Percentiles rank a stretch among this genome's conserved stretches.
Conservation (phyloP, 1,139 yeast species). For the Yueomyces sp. region DNA sequence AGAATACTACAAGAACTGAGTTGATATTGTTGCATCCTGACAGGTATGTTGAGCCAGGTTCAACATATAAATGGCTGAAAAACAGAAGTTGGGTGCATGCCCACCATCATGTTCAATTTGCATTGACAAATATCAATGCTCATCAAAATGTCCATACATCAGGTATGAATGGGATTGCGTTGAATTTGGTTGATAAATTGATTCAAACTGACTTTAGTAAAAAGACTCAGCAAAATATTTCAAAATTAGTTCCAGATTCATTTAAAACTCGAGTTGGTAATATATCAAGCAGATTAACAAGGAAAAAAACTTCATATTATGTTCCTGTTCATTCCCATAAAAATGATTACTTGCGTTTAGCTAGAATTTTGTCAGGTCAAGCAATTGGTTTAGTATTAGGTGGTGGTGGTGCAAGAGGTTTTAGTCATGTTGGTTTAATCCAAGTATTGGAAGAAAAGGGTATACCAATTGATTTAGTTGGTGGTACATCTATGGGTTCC, state of each 20-base stretch:
- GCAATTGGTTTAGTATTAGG: slow-evolving; percentile 92
- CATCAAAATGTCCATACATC: slow-evolving; percentile 4
- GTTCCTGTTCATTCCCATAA: slow-evolving; percentile 51
- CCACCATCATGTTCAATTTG: slow-evolving; percentile 73
- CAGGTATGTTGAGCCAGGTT: slow-evolving; percentile 69
- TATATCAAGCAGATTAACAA: slow-evolving; percentile 20
- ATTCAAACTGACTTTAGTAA: slow-evolving; percentile 21
- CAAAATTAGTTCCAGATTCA: slow-evolving; percentile 21
- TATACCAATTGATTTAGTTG: slow-evolving; percentile 84
- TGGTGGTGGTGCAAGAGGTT: slow-evolving; percentile 96
- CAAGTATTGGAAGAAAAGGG: slow-evolving; percentile 88
- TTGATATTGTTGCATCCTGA: slow-evolving; percentile 77
- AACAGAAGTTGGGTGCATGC: slow-evolving; percentile 77
- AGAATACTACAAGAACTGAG: slow-evolving; percentile 82
- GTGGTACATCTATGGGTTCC: slow-evolving; percentile 94
- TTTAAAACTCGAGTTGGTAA: slow-evolving; percentile 24
- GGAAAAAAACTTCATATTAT: slow-evolving; percentile 23
- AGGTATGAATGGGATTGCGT: slow-evolving; percentile 3
- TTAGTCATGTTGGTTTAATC: slow-evolving; percentile 86
- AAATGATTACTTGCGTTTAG: slow-evolving; percentile 79
- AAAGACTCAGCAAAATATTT: slow-evolving; percentile 21
- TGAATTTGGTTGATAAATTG: slow-evolving; percentile 17
- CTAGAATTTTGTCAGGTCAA: slow-evolving; percentile 80
- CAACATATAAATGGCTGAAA: slow-evolving; percentile 76
- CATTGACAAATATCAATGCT: slow-evolving; percentile 8